Percentiles rank a stretch among this genome's conserved stretches.
phyloP scores from a whole-genome alignment of 441 rosid species.

The Populus hybrid region DNA sequence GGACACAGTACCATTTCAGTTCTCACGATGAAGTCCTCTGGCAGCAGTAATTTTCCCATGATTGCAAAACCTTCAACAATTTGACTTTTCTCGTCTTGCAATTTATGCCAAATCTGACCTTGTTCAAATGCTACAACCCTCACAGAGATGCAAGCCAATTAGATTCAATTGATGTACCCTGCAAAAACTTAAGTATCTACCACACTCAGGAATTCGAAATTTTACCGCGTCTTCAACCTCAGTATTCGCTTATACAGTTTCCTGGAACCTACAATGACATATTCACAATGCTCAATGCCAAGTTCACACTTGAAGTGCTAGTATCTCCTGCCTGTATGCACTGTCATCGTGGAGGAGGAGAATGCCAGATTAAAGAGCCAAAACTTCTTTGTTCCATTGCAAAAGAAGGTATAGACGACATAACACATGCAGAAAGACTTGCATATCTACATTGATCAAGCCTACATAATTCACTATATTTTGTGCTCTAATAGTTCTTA shows the following conservation, averaged over 20 bases:
- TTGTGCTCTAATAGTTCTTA: no score
- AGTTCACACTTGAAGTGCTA: slow-evolving; percentile 20
- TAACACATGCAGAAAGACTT: not conserved
- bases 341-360: slow-evolving; percentile 21
- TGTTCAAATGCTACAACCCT: slow-evolving; percentile 26
- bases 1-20: slow-evolving; percentile 9
- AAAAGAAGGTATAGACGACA: not conserved
- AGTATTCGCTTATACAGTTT: slow-evolving; percentile 28
- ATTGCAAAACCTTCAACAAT: slow-evolving; percentile 24
- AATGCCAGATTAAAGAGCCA: not conserved
- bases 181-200: slow-evolving; percentile 18
- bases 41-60: not conserved
- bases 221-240: slow-evolving; percentile 10
- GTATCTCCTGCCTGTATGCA: not conserved
- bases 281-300: slow-evolving; percentile 8
- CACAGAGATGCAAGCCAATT: not conserved
- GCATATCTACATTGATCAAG: no score
- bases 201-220: not conserved
- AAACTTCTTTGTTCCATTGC: slow-evolving; percentile 7
- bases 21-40: slow-evolving; percentile 21
- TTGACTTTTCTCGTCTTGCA: slow-evolving; percentile 23
- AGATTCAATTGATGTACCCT: not conserved
- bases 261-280: slow-evolving; percentile 9
- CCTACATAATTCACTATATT: no score
- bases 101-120: not conserved